Base-by-base conservation (phyloP, 306 rosid genomes). In the Malus sylvestris region DNA sequence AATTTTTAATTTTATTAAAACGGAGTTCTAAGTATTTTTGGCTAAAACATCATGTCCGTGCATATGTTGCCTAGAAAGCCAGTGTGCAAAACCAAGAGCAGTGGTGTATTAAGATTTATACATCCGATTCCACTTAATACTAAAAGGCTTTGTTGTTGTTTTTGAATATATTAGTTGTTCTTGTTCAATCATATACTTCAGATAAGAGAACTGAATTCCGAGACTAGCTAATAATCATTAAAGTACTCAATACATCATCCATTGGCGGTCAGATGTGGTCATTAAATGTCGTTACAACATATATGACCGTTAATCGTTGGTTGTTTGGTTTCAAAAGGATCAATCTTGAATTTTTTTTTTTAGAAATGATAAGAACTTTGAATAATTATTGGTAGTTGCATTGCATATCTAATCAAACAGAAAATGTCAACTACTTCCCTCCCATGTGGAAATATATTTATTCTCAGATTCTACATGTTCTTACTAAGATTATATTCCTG, bases 361-460 rank as follows among this genome's bases (percentile, higher is more conserved):
- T 6, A 6, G 40, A 7, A 35, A 35, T 35, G 20, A 15, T 49
- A 12, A 10, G 15, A 44, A 3, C 2, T 18, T 35, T 10, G 63
- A 53, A 33, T n/a, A 59, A 67, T 19, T 52, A 70, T 4, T 22
- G 61, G 49, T 72, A 62, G 70, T 60, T 64, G 76, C 85, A 70
- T 59, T 63, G 73, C 84, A 76, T 53, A 68, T 49, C 70, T 76
- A 79, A 85, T 87, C 91, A 88, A 88, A 75, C 77, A 85, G 80
- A 85, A 83, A 87, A 68, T 33, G 59, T 58, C 70, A 79, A 81
- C 83, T 80, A 81, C 73, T 59, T 86, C 87, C 88, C 69, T 81
- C 57, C 90, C 96, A 89, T 85, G 91, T 89, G 91, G 83, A 6
- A 1, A 55, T 42, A 61, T 35, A 78, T 49, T 46, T 77, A 55